A percentile compares a stretch with the other conserved stretches of the same genome.
Conservation (phyloP, 2,329 filamentous ascomycete species). For the Xylaria sp. region DNA sequence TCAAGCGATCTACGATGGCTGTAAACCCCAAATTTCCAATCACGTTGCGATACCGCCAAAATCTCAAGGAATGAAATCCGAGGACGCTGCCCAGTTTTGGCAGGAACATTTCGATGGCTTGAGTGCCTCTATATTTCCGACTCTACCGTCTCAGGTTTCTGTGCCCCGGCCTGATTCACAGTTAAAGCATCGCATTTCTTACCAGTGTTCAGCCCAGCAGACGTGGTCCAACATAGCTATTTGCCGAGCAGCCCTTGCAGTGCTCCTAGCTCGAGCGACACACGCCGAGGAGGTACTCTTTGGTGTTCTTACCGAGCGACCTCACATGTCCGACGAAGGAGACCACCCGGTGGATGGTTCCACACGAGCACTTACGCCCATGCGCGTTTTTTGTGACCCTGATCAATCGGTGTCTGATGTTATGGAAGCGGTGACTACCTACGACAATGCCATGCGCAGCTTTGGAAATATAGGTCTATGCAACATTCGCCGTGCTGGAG, state of each 20-base stretch:
- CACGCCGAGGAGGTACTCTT: slow-evolving; percentile 17
- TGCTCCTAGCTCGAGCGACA: slow-evolving; percentile 15
- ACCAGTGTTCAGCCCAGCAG: slow-evolving; percentile 3
- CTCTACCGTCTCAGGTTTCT: slow-evolving; percentile 1
- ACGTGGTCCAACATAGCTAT: slow-evolving; percentile 5
- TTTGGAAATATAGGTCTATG: slow-evolving; percentile 14
- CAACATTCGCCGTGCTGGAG: slow-evolving; percentile 11
- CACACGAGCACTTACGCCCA: slow-evolving; percentile 11
- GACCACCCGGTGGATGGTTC: not conserved
- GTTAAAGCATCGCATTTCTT: slow-evolving; percentile 14
- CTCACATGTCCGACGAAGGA: not conserved
- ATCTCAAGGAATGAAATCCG: not conserved
- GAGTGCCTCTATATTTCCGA: slow-evolving; percentile 10
- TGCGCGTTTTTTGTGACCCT: slow-evolving; percentile 13
- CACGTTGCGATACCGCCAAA: not conserved
- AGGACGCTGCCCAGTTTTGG: slow-evolving; percentile 12
- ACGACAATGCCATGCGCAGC: slow-evolving; percentile 7
- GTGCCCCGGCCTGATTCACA: not conserved
- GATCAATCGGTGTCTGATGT: slow-evolving; percentile 13
- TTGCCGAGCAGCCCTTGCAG: slow-evolving; percentile 21
- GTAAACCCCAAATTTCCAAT: not conserved
- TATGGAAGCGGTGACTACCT: slow-evolving; percentile 6
- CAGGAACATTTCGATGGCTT: slow-evolving; percentile 13
- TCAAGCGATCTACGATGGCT: slow-evolving; percentile 2
- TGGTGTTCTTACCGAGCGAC: slow-evolving; percentile 18